These are phyloP conservation scores for Colletotrichum sojae DNA, from an alignment of 2,329 filamentous ascomycete species.

Conservation along the genomic window DNA sequence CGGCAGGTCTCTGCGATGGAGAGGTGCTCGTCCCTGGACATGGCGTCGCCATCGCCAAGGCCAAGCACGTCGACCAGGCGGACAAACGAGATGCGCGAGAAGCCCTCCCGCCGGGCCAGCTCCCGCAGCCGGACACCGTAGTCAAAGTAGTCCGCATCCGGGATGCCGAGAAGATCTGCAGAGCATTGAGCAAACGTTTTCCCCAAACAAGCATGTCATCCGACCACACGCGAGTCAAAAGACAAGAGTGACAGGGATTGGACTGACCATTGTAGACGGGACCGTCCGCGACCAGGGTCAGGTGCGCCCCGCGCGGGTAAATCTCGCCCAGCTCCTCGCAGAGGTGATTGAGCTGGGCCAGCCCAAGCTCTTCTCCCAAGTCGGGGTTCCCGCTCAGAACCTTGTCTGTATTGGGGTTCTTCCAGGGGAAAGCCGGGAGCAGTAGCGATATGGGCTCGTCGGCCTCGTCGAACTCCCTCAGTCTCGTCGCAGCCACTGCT, in stretches of 20 bases:
- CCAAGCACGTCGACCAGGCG: background rate
- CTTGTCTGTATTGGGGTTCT: slow-evolving; percentile 24
- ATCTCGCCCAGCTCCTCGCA: slow-evolving; percentile 18
- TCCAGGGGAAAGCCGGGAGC: slow-evolving; percentile 21
- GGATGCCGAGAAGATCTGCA: slow-evolving; percentile 26
- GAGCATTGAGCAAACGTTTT: too few relatives aligned
- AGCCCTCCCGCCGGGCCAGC: slow-evolving; percentile 2
- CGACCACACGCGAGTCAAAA: background rate
- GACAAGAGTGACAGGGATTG: too few relatives aligned
- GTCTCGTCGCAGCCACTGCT: background rate
- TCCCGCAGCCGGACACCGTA: slow-evolving; percentile 27
- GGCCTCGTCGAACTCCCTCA: slow-evolving; percentile 1
- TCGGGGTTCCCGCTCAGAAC: slow-evolving; percentile 18
- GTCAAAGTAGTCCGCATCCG: slow-evolving; percentile 20
- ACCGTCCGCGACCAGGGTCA: slow-evolving; percentile 23
- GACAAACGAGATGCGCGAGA: background rate
- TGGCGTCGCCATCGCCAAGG: background rate
- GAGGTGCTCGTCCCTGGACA: background rate
- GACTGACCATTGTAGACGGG: slow-evolving; percentile 26
- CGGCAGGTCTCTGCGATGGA: slow-evolving; percentile 1
- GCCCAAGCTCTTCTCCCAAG: slow-evolving; percentile 24
- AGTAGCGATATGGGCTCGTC: slow-evolving; percentile 12
- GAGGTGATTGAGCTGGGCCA: slow-evolving; percentile 20
- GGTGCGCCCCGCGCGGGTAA: slow-evolving; percentile 13
- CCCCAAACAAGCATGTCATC: background rate